Base-by-base conservation (phyloP, 2,329 filamentous ascomycete genomes). In the Pleomassaria siparia region DNA sequence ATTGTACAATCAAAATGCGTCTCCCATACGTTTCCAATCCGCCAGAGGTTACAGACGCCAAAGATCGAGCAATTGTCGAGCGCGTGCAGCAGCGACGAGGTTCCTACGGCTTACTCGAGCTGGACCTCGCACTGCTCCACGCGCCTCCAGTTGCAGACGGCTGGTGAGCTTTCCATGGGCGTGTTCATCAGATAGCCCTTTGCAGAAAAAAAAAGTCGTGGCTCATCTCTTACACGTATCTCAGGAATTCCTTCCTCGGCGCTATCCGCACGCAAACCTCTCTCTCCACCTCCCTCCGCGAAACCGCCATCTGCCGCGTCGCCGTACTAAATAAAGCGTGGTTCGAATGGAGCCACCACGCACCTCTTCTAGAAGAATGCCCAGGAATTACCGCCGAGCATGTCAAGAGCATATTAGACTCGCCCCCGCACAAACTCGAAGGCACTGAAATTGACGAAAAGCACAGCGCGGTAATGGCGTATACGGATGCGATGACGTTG, bases 271-370 rank as follows among this genome's bases (percentile, higher is more conserved):
- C 76, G 1, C 67, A 72, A 47, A 83, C 78, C 5, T 76, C 72
- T 11, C 69, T 83, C 2, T 62, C 76, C 2, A 67, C 72, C 2
- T 67, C 69, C 57, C 64, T 90, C 44, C 84, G 88, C 56, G 89
- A 95, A 75, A 76, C 91, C 15, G 86, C 88, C 55, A 91, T 95
- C 59, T 89, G 84, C 62, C 81, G 89, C 40, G 87, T 95, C 12
- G 90, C 90, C 11, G 84, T 87, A 13, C 80, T 89, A 60, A 95
- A 95, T 71, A 72, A 79, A 15, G 90, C 90, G 1, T 89, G 87
- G 84, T 95, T 91, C 70, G 90, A 95, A 70, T 95, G 88, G 89
- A 80, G 75, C 28, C 82, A 89, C 45, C 90, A 95, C 66, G 85
- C 84, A 13, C 89, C 89, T 1, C 63, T 76, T 3, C 76, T 92